Percentiles rank a stretch among this genome's conserved stretches.
Evolutionary conservation across 345 rosid genomes (phyloP).

Genomic region (Corymbia maculata): DNA sequence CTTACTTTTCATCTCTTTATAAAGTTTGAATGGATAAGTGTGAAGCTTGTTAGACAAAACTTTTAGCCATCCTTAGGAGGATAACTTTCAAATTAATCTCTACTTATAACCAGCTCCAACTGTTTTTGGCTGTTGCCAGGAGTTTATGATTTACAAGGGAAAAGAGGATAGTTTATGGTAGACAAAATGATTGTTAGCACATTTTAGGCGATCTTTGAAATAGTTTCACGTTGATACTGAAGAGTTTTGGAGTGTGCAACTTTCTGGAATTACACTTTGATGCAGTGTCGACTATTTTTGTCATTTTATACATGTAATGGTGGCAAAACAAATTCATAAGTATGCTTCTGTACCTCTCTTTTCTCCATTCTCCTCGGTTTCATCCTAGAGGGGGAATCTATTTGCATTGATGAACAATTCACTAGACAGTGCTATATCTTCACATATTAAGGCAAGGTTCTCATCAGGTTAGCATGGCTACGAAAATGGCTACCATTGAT

Average conservation of each 20-base stretch:
- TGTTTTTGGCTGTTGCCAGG: neutral
- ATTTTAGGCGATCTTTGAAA: neutral
- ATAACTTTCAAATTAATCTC: neutral
- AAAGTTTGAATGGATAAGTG: neutral
- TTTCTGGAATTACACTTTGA: neutral
- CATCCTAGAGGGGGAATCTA: neutral
- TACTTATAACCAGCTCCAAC: neutral
- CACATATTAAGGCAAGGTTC: neutral
- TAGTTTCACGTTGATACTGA: neutral
- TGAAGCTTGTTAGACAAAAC: neutral
- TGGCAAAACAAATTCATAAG: neutral
- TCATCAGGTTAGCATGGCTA: slow-evolving; percentile 82
- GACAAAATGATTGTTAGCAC: neutral
- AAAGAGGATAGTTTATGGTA: neutral
- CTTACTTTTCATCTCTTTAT: neutral
- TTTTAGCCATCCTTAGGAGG: neutral
- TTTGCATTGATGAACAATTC: neutral
- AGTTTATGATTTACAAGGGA: neutral
- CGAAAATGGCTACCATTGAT: slow-evolving; percentile 84
- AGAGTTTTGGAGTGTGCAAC: neutral
- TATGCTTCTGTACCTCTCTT: neutral
- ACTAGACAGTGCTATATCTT: neutral
- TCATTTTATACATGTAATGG: neutral
- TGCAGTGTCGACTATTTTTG: neutral
- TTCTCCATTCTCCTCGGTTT: neutral